Evolutionary conservation across 257 asterid species (phyloP), one percentile per base, ranked within the genome.

Genomic region (Cordia subcordata): DNA sequence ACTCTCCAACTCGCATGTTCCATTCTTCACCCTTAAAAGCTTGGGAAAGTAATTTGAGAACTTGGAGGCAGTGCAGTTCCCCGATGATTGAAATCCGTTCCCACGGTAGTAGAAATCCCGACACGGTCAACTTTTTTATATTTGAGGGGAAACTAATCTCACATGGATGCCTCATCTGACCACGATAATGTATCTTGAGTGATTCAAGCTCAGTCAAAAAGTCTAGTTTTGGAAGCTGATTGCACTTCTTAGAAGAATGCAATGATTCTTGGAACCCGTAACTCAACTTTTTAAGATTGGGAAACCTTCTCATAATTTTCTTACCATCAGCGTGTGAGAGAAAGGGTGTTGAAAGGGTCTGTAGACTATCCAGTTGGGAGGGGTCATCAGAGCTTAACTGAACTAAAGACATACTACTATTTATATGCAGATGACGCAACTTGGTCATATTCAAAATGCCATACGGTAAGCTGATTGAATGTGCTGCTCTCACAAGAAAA

Each of bases 321-420:
- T 14, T 49, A 14, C 40, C 55, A 17, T 44, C 47, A 4, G 10
- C 23, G 52, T 39, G 11, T 22, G 39, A 53, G 27, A 59, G 18
- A 0, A 0, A 0, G 16, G 58, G 37, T 0, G 2, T 0, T 16
- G 1, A 13, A 18, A 67, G 16, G 0, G 0, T 0, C 11, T 22
- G 11, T 14, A 58, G 19, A 0, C 16, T 59, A 6, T 67, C 19
- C 35, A 19, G 38, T 16, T 35, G 17, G 32, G 27, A 20, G 37
- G 37, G 49, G 22, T 20, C 15, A 1, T 42, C 47, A 42, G 15
- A 14, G 12, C 47, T 42, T 11, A 10, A 2, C 51, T 10, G 10
- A 17, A 38, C 22, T 33, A 21, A 12, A 6, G 46, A 38, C 10
- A 51, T 42, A 32, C 40, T 47, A 17, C 8, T 17, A 55, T 27